Conservation (phyloP, 345 rosid genomes). For the Populus nigra region DNA sequence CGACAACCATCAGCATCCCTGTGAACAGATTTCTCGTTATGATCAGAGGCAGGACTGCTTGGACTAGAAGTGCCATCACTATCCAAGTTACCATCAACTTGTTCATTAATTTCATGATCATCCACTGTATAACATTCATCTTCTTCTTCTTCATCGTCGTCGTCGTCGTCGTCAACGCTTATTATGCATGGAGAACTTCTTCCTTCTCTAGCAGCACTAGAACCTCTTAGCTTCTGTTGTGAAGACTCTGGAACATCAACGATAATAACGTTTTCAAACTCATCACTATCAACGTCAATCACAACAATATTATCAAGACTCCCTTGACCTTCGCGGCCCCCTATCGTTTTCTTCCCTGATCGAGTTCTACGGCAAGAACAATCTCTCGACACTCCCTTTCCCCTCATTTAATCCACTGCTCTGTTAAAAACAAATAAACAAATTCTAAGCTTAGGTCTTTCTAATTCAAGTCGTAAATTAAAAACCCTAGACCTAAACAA, state of each 20-base stretch:
- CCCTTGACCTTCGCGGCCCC: conserved; percentile 34
- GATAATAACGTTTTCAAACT: conserved; percentile 46
- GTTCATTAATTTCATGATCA: conserved; percentile 19
- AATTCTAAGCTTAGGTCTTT: not conserved
- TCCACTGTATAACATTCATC: conserved; percentile 19
- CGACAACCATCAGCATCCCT: conserved; percentile 41
- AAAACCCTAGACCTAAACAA: not conserved
- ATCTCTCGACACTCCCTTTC: conserved; percentile 41
- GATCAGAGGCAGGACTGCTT: conserved; percentile 30
- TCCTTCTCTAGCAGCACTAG: conserved; percentile 29
- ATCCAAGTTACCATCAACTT: conserved; percentile 28
- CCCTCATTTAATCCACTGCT: conserved; percentile 28
- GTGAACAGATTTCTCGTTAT: conserved; percentile 19
- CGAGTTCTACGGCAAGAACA: conserved; percentile 35
- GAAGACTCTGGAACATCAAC: conserved; percentile 61
- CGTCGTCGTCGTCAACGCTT: conserved; percentile 69
- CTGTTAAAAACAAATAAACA: not conserved
- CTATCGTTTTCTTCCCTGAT: conserved; percentile 39
- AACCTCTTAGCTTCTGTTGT: conserved; percentile 33
- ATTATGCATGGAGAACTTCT: conserved; percentile 43
- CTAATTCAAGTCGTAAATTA: not conserved
- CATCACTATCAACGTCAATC: conserved; percentile 63
- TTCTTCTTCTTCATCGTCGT: conserved; percentile 29
- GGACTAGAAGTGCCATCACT: conserved; percentile 39
- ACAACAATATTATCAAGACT: conserved; percentile 46